Base-by-base conservation (phyloP, 192 early-diverging fungal species). In the Cladochytrium replicatum region DNA sequence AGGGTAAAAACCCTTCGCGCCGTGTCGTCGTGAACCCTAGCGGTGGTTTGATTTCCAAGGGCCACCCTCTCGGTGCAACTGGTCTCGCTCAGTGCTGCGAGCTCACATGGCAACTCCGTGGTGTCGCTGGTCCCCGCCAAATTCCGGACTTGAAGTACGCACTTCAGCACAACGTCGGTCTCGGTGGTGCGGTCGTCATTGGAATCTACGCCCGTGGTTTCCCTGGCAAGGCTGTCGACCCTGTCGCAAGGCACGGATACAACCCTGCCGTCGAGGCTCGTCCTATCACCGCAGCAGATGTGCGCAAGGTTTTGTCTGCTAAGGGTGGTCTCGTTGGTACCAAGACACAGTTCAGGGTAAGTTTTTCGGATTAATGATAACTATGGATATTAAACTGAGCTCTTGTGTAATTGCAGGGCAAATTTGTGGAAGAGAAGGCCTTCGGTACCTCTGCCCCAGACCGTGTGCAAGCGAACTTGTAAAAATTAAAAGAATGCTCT, bases 41-140 rank as follows among this genome's bases (percentile, higher is more conserved):
- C 0, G 84, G 84, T 37, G 84, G 84, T 17, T 59, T 86, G 51
- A 81, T 83, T 46, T 83, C 80, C 47, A 86, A 86, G 66, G 83
- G 83, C 17, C 82, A 86, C 62, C 83, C 83, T 39, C 55, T 86
- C 8, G 82, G 83, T 19, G 83, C 84, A 26, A 86, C 84, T 46
- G 84, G 84, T 37, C 54, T 86, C 37, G 84, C 84, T 21, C 84
- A 86, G 67, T 84, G 82, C 69, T 52, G 69, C 27, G 84, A 73
- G 43, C 9, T 71, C 23, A 37, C 21, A 6, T 64, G 67, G 60
- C 47, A 69, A 32, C 27, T 51, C n/a, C 19, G 56, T 13, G 70
- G 71, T 31, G 82, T 80, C 80, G 67, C 72, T 47, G 81, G 75
- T 5, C 64, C 73, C 44, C 67, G 84, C 32, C 84, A 86, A 57